Evolutionary conservation across 345 rosid species (phyloP).

Genomic region (Camelina hispida): DNA sequence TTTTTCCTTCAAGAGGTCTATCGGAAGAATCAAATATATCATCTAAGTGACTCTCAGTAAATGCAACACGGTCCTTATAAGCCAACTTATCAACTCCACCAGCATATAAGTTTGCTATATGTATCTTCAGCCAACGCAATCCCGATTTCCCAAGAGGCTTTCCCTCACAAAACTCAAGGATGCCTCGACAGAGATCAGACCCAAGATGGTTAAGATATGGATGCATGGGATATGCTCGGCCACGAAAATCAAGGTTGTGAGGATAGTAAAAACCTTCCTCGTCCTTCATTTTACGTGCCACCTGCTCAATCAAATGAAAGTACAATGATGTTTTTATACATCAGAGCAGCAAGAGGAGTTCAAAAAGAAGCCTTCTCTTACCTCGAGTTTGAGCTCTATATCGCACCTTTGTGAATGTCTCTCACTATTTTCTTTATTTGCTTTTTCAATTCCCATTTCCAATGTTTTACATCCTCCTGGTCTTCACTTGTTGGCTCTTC

Average conservation of each 20-base stretch:
- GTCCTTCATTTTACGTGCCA: slow-evolving; percentile 90
- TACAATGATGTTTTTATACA: slow-evolving; percentile 37
- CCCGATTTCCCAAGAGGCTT: slow-evolving; percentile 87
- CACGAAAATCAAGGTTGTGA: slow-evolving; percentile 96
- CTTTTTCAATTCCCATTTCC: slow-evolving; percentile 86
- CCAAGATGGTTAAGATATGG: slow-evolving; percentile 98
- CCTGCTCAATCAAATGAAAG: slow-evolving; percentile 58
- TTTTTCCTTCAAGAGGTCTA: slow-evolving; percentile 87
- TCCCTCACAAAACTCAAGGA: slow-evolving; percentile 96
- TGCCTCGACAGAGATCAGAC: slow-evolving; percentile 96
- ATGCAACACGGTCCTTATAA: slow-evolving; percentile 76
- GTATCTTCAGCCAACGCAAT: slow-evolving; percentile 92
- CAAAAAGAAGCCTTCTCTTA: slow-evolving; percentile 52
- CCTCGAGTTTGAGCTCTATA: slow-evolving; percentile 89
- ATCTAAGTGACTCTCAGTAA: slow-evolving; percentile 82
- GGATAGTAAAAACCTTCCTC: slow-evolving; percentile 97
- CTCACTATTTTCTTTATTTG: slow-evolving; percentile 77
- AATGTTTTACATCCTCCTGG: slow-evolving; percentile 61
- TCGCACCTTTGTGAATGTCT: slow-evolving; percentile 97
- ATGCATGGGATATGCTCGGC: slow-evolving; percentile 99
- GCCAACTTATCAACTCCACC: slow-evolving; percentile 97
- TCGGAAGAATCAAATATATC: slow-evolving; percentile 96
- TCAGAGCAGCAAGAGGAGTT: slow-evolving; percentile 16
- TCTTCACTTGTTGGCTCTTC: slow-evolving; percentile 79
- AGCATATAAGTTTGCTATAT: slow-evolving; percentile 89